Percentiles rank a stretch among this genome's conserved stretches.
These are phyloP conservation scores for Favolaschia claudopus DNA, from an alignment of 768 basidiomycete species.

Conservation along the genomic window DNA sequence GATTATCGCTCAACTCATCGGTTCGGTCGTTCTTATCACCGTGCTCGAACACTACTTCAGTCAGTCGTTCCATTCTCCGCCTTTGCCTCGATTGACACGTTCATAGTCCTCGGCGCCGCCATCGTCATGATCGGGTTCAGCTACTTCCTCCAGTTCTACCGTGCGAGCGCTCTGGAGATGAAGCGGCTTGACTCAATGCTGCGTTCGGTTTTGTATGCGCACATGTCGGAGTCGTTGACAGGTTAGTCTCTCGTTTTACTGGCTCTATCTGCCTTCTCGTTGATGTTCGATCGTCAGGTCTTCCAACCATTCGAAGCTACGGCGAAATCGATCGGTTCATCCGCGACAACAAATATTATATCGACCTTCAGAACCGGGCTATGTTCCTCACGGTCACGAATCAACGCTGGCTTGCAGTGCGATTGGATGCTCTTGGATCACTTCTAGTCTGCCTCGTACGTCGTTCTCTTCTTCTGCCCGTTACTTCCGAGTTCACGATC, in stretches of 20 bases:
- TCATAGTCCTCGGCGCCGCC: slow-evolving; percentile 58
- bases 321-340: slow-evolving; percentile 69
- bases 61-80: slow-evolving; percentile 35
- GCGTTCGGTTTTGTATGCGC: slow-evolving; percentile 77
- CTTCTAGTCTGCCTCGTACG: slow-evolving; percentile 61
- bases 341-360: slow-evolving; percentile 66
- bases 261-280: not conserved
- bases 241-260: slow-evolving; percentile 35
- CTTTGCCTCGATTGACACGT: not conserved
- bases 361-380: slow-evolving; percentile 80
- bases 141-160: slow-evolving; percentile 74
- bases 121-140: slow-evolving; percentile 65
- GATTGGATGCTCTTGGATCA: slow-evolving; percentile 75
- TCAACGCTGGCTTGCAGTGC: slow-evolving; percentile 78
- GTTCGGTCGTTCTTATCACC: slow-evolving; percentile 62
- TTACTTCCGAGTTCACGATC: not conserved
- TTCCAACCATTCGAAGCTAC: slow-evolving; percentile 77
- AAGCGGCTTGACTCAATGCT: slow-evolving; percentile 72
- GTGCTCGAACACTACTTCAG: slow-evolving; percentile 69
- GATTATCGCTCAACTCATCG: slow-evolving; percentile 56
- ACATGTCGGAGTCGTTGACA: slow-evolving; percentile 79
- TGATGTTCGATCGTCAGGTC: slow-evolving; percentile 40
- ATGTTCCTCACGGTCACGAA: slow-evolving; percentile 71
- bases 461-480: not conserved
- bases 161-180: slow-evolving; percentile 74